phyloP scores from a whole-genome alignment of 345 rosid genomes.

The Eucalyptus fibrosa region DNA sequence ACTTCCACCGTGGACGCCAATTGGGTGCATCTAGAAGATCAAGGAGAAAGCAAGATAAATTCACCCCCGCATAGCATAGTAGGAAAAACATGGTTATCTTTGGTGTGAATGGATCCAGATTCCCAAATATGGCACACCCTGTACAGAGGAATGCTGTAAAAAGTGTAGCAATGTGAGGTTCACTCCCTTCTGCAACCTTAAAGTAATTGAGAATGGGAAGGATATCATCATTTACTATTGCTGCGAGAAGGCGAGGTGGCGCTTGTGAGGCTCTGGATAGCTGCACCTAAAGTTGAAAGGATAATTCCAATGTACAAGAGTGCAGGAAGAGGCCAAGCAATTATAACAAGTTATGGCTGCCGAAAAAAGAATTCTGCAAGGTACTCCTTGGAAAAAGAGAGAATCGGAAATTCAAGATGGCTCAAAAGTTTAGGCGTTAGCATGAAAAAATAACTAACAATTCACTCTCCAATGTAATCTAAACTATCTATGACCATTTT shows the following conservation, averaged over 20 bases:
- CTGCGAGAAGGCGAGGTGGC: conserved; percentile 92
- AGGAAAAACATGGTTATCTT: conserved; percentile 96
- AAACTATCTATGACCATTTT: background rate
- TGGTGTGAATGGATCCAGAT: conserved; percentile 91
- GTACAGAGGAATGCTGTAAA: conserved; percentile 78
- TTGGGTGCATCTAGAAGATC: conserved; percentile 99
- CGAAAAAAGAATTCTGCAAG: background rate
- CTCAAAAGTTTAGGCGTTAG: background rate
- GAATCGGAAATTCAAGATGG: background rate
- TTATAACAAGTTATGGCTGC: background rate
- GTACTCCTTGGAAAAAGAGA: background rate
- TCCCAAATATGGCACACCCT: conserved; percentile 85
- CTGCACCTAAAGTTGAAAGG: conserved; percentile 96
- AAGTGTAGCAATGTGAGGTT: conserved; percentile 82
- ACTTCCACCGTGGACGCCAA: no score
- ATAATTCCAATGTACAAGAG: conserved; percentile 83
- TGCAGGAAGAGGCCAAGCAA: conserved; percentile 91
- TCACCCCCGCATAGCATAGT: conserved; percentile 88
- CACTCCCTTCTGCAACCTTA: conserved; percentile 76
- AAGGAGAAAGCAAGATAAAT: conserved; percentile 96
- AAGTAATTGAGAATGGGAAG: conserved; percentile 94
- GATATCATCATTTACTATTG: conserved; percentile 98
- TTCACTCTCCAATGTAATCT: background rate
- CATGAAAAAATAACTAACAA: background rate
- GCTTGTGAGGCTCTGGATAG: conserved; percentile 91